Base-by-base conservation (phyloP, 2,329 filamentous ascomycete genomes). In the Emmonsiellopsis sp. region DNA sequence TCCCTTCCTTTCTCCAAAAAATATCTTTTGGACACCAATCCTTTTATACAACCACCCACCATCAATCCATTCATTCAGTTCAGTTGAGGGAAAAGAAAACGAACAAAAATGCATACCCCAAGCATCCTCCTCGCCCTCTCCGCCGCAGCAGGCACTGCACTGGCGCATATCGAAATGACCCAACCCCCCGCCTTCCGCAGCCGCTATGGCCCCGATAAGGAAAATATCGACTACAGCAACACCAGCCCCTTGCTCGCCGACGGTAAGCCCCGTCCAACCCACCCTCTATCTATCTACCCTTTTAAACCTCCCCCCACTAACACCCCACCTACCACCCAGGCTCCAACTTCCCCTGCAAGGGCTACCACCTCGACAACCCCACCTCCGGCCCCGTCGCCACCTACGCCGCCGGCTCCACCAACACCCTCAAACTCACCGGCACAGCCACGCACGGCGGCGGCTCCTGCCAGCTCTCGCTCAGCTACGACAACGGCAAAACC, bases 321-420 rank as follows among this genome's bases (percentile, higher is more conserved):
- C 40, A 20, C 45, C 16, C 7, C 30, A 30, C n/a, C n/a, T n/a
- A 32, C 46, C 9, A 38, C 3, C 62, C 59, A 26, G 84, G 85
- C 30, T 75, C 76, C 55, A 79, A 90, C 70, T 93, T 82, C 67
- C 85, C 87, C 5, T 93, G 88, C 79, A 90, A 90, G 74, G 83
- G 84, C 9, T 82, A 82, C 52, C 76, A 79, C 55, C 58, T 67
- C 2, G 76, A 79, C 56, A 65, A 26, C 20, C 20, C 64, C 11
- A 62, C 71, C 1, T 81, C 81, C 58, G 67, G 72, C 15, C 69
- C 81, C 4, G 79, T 82, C 16, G 81, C 79, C 37, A 80, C 76
- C 26, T 91, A 85, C 68, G 65, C 71, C 3, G 78, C 83, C 5
- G 87, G 87, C 35, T 68, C 76, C 53, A 69, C 73, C 31, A 83